Evolutionary conservation across 257 asterid species (phyloP).

Genomic region (Cinchona pubescens): DNA sequence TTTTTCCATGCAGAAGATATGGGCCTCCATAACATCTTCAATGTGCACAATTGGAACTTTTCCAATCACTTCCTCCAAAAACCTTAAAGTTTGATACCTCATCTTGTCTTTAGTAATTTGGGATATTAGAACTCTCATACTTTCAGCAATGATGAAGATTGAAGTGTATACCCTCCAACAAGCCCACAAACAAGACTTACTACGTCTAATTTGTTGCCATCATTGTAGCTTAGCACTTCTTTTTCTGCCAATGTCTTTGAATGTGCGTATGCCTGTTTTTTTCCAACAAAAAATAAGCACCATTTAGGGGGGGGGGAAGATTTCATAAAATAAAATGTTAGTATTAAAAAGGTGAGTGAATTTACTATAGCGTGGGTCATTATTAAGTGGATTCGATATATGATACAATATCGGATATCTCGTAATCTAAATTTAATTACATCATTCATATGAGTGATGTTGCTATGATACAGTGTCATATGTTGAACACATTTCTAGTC

Average conservation of each 20-base stretch:
- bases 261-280: constrained; percentile 35
- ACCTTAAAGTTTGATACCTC: constrained; percentile 27
- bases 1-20: constrained; percentile 42
- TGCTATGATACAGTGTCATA: too few species aligned
- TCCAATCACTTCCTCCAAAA: constrained; percentile 49
- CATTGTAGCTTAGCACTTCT: constrained; percentile 41
- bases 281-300: neutral
- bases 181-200: constrained; percentile 55
- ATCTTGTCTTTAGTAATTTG: constrained; percentile 20
- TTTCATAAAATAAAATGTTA: too few species aligned
- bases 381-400: too few species aligned
- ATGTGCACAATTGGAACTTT: constrained; percentile 52
- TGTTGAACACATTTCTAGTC: too few species aligned
- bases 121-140: constrained; percentile 26
- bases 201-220: constrained; percentile 40
- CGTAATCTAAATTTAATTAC: too few species aligned
- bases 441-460: too few species aligned
- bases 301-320: neutral
- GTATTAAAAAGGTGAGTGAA: too few species aligned
- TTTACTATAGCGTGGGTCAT: too few species aligned
- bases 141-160: constrained; percentile 25
- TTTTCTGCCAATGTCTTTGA: constrained; percentile 60
- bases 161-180: constrained; percentile 57
- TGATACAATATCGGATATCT: too few species aligned
- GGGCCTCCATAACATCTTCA: constrained; percentile 53